Base-by-base conservation (phyloP, 2,329 filamentous ascomycete genomes). In the Didymella sp. region DNA sequence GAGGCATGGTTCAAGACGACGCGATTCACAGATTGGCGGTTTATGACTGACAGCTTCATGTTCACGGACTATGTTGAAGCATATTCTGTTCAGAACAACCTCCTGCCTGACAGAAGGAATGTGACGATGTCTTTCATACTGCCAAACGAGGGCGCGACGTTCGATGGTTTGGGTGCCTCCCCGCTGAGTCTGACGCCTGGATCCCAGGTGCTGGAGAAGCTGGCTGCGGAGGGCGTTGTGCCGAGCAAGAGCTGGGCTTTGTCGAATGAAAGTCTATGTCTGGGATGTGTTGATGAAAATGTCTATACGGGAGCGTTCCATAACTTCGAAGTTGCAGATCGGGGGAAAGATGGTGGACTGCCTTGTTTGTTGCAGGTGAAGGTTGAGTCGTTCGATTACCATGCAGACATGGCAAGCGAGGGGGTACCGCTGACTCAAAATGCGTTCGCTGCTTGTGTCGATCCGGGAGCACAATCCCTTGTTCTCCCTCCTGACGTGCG, bases 401-500 rank as follows among this genome's bases (percentile, higher is more conserved):
- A 59, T 38, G 46, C 54, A 9, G 27, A 31, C 2, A 24, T 22
- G 8, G 37, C 24, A 3, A 58, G 37, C n/a, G 60, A 60, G 31
- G 62, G 62, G n/a, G 60, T 52, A n/a, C 47, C 56, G 1, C 19
- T 67, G 6, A 57, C 64, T 15, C 25, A 59, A 12, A 33, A 55
- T 12, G 27, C 53, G 11, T 67, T 67, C 38, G 56, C 22, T 11
- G 62, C 63, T 7, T 64, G 63, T 35, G 52, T 67, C n/a, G 63
- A 67, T 38, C 63, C 63, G 7, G 63, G 60, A 6, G 56, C 64
- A 1, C 31, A 41, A 4, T 63, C 59, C 22, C 24, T 64, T 4
- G 61, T 67, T 2, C 19, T 67, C 5, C 60, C 63, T 6, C 15
- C 41, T 2, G 58, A 58, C 12, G 58, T 33, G 24, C 17, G 13